Evolutionary conservation across 2,329 filamentous ascomycete species (phyloP).

Genomic region (Fusarium pseudoanthophilum): DNA sequence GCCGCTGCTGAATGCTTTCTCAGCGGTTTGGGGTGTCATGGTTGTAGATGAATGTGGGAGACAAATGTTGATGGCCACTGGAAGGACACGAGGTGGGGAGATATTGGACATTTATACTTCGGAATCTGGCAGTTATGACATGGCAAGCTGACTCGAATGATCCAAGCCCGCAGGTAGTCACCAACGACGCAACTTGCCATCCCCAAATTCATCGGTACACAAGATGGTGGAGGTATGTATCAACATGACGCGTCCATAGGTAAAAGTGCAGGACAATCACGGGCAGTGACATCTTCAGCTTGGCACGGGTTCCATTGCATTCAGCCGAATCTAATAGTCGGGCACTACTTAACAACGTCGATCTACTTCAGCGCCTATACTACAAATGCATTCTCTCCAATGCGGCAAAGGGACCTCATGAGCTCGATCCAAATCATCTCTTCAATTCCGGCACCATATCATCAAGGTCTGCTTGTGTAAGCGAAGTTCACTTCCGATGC

Average conservation of each 20-base stretch:
- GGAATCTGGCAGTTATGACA: neutral
- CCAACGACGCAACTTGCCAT: accelerated
- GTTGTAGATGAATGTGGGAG: accelerated
- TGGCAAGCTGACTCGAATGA: neutral
- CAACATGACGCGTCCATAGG: no score
- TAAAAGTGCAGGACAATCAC: no score
- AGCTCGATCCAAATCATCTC: no score
- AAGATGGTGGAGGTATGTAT: neutral
- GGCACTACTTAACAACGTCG: no score
- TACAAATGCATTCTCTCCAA: no score
- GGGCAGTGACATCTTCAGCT: no score
- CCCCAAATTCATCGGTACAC: accelerated
- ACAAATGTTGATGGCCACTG: accelerated
- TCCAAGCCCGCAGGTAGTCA: accelerated
- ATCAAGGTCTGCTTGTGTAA: neutral
- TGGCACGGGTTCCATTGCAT: no score
- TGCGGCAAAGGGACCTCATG: no score
- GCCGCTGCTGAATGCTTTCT: neutral
- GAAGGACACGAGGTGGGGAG: no score
- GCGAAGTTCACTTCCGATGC: neutral
- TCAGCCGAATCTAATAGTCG: no score
- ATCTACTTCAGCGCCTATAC: no score
- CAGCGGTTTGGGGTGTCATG: neutral
- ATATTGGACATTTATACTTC: no score
- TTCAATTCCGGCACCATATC: neutral